A percentile compares a stretch with the other conserved stretches of the same genome.
Conservation (phyloP, 129 eudicot genomes). For the Gnaphalium uliginosum region DNA sequence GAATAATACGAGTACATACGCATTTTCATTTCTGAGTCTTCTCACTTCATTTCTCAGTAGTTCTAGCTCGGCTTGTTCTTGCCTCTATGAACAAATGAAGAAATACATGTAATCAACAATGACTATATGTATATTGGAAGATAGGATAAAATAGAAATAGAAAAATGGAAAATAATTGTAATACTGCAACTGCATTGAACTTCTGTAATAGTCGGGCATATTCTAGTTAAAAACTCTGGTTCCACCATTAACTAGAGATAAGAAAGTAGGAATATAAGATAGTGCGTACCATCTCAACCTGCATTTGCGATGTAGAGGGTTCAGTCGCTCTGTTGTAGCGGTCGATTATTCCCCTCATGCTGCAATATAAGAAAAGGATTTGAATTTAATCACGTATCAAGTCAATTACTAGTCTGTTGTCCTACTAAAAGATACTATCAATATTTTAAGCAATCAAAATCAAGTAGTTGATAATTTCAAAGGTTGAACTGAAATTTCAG, state of each 20-base stretch:
- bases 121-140: neutral
- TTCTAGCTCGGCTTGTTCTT: slow-evolving; percentile 50
- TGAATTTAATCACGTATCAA: neutral
- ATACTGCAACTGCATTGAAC: neutral
- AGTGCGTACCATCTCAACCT: slow-evolving; percentile 34
- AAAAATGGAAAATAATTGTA: neutral
- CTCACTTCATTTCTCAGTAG: slow-evolving; percentile 59
- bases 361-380: slow-evolving; percentile 2
- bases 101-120: slow-evolving; percentile 15
- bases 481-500: neutral
- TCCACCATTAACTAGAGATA: neutral
- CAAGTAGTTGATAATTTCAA: neutral
- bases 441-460: neutral
- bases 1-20: slow-evolving; percentile 39
- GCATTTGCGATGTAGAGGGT: slow-evolving; percentile 34
- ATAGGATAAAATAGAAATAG: neutral
- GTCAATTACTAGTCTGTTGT: neutral
- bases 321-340: slow-evolving; percentile 38
- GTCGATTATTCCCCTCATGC: slow-evolving; percentile 38
- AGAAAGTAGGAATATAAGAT: neutral
- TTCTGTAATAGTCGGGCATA: neutral
- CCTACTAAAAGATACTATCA: neutral
- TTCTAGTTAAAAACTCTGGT: neutral
- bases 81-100: slow-evolving; percentile 30
- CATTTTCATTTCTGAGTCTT: slow-evolving; percentile 53